Conservation (phyloP, 2,329 filamentous ascomycete genomes). For the Hymenoscyphus occultus region DNA sequence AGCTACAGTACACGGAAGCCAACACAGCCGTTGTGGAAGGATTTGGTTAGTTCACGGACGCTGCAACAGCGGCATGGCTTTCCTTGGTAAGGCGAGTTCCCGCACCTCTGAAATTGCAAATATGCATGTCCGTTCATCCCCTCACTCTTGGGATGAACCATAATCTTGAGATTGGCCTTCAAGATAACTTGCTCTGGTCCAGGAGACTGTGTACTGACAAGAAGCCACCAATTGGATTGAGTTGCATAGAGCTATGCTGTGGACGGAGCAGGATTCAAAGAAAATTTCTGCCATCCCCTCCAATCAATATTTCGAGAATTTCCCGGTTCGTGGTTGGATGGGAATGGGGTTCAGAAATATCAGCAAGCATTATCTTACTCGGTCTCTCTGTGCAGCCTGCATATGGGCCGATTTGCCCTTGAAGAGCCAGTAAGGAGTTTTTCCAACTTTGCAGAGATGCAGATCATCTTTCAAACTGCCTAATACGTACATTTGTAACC, state of each 20-base stretch:
- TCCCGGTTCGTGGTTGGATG: neutral
- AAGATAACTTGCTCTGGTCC: neutral
- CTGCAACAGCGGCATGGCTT: slow-evolving; percentile 3
- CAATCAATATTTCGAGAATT: neutral
- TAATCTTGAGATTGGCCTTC: neutral
- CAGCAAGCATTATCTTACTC: neutral
- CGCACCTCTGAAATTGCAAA: neutral
- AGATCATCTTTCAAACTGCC: neutral
- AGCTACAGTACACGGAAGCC: neutral
- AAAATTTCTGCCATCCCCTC: neutral
- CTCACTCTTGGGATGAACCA: slow-evolving; percentile 11
- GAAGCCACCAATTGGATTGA: neutral
- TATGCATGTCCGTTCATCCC: slow-evolving; percentile 5
- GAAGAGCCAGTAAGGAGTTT: neutral
- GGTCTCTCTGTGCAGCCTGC: neutral
- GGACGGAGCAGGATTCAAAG: neutral
- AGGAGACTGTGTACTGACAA: neutral
- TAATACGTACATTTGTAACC: neutral
- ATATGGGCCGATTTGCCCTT: neutral
- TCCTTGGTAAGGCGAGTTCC: neutral
- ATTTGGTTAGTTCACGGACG: slow-evolving; percentile 3
- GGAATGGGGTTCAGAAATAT: neutral
- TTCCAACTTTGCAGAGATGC: neutral
- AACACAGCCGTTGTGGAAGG: slow-evolving; percentile 2
- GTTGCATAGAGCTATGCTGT: too few species aligned